Conservation (phyloP, 305 asterid species). For the Coffea humblotiana region DNA sequence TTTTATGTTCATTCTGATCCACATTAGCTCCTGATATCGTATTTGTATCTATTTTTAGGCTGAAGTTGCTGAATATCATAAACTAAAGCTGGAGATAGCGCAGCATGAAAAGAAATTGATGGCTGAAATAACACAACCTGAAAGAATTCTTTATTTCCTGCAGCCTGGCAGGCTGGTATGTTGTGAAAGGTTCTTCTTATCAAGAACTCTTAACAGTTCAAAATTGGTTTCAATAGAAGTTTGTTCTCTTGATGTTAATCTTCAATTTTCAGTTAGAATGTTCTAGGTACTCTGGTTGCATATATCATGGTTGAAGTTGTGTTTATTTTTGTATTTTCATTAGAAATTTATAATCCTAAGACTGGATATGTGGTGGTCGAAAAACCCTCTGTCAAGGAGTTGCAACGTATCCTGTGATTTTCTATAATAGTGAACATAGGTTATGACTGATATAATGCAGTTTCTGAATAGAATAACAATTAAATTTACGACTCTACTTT, state of each 20-base stretch:
- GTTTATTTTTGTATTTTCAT: background rate
- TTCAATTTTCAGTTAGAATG: background rate
- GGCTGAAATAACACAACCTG: constrained; percentile 88
- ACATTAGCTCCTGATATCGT: constrained; percentile 14
- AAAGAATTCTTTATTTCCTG: constrained; percentile 82
- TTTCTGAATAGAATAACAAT: background rate
- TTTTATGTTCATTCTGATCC: constrained; percentile 18
- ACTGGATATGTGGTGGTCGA: background rate
- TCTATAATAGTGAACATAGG: background rate
- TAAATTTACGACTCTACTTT: background rate
- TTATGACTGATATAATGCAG: no score
- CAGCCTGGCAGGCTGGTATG: constrained; percentile 97
- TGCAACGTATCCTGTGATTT: no score
- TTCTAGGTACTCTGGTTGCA: background rate
- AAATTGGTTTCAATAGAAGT: background rate
- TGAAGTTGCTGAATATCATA: constrained; percentile 89
- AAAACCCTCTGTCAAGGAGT: background rate
- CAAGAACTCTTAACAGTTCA: background rate
- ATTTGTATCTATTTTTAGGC: constrained; percentile 45
- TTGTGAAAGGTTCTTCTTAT: constrained; percentile 14
- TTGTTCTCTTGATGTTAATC: background rate
- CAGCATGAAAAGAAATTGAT: constrained; percentile 83
- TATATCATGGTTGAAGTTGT: background rate
- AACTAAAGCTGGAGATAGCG: constrained; percentile 75
- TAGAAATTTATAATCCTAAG: background rate